Conservation (phyloP, 2,329 filamentous ascomycete genomes). For the Aureobasidium leucospermi region DNA sequence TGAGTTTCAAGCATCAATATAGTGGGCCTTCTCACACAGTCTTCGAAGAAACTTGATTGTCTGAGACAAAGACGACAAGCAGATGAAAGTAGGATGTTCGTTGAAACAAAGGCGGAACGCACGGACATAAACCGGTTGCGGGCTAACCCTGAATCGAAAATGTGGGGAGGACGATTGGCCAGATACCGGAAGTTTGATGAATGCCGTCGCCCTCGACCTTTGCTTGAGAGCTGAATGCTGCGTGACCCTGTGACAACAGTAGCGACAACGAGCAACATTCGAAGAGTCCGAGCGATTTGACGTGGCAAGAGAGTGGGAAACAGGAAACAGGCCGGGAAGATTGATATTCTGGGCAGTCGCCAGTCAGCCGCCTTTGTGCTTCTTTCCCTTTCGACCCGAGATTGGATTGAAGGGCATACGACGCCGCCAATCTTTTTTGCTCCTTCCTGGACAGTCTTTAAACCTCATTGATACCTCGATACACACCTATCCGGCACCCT, state of each 20-base stretch:
- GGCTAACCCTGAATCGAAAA: slow-evolving; percentile 1
- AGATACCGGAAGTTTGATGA: slow-evolving; percentile 1
- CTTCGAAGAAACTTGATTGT: background rate
- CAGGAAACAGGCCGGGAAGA: background rate
- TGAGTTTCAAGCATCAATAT: too few species aligned
- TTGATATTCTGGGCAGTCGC: background rate
- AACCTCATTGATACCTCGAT: background rate
- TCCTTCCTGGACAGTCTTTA: background rate
- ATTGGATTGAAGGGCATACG: slow-evolving; percentile 10
- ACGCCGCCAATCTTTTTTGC: slow-evolving; percentile 10
- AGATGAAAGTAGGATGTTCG: slow-evolving; percentile 1
- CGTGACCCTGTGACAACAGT: background rate
- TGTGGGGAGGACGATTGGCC: background rate
- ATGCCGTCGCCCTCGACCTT: slow-evolving; percentile 1
- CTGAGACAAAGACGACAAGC: background rate
- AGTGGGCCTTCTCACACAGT: background rate
- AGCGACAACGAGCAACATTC: background rate
- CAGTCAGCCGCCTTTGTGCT: slow-evolving; percentile 10
- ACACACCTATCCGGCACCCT: background rate
- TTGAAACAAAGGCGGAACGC: slow-evolving; percentile 1
- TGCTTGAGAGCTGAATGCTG: background rate
- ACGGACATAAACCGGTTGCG: background rate
- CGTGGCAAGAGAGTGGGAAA: background rate
- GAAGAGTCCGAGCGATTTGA: background rate
- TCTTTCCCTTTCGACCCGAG: slow-evolving; percentile 10